Conservation (phyloP, 2,329 filamentous ascomycete species). For the Colletotrichum viniferum region DNA sequence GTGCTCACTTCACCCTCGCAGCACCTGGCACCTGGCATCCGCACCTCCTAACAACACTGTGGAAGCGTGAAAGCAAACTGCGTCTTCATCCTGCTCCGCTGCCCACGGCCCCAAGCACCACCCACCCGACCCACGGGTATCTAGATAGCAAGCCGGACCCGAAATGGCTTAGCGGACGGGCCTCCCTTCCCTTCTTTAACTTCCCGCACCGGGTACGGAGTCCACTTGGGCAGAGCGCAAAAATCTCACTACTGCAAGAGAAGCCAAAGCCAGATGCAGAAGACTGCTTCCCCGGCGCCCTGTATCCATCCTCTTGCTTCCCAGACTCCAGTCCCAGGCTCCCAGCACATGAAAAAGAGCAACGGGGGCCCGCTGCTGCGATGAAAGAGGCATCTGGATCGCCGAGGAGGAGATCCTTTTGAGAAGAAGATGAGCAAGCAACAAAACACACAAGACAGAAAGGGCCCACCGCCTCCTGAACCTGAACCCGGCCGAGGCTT, state of each 20-base stretch:
- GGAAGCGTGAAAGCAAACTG: background rate
- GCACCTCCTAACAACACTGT: background rate
- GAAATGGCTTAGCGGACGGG: conserved; percentile 11
- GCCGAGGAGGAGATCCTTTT: background rate
- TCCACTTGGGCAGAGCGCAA: background rate
- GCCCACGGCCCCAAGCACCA: background rate
- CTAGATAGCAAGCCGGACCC: conserved; percentile 9
- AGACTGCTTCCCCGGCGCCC: conserved; percentile 1
- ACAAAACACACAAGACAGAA: background rate
- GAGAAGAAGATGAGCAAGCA: background rate
- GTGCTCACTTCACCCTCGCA: background rate
- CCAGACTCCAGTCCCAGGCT: background rate
- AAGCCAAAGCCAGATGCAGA: background rate
- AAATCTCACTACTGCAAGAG: background rate
- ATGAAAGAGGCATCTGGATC: background rate
- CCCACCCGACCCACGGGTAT: background rate
- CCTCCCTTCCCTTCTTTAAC: background rate
- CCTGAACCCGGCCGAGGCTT: background rate
- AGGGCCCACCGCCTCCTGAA: background rate
- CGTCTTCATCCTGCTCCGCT: background rate
- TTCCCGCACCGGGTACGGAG: conserved; percentile 7
- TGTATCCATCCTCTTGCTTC: background rate
- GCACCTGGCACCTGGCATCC: background rate
- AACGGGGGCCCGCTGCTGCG: background rate
- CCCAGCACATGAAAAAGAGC: background rate